Evolutionary conservation across 352 stramenopile genomes (phyloP).

Genomic region (Bremia lactucae): DNA sequence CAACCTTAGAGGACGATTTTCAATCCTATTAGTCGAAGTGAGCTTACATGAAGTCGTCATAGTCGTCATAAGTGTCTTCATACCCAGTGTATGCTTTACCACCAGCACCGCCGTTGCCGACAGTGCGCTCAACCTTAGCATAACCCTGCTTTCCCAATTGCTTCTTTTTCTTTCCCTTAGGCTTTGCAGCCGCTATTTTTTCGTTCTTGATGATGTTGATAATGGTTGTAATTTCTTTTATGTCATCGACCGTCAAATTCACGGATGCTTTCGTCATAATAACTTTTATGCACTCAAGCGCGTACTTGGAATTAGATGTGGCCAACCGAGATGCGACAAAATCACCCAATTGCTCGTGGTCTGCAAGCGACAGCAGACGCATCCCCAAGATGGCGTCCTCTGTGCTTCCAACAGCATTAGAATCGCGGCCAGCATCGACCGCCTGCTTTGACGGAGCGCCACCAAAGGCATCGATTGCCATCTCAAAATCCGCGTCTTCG

Average conservation of each 20-base stretch:
- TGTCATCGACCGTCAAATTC: conserved; percentile 73
- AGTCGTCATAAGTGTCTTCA: conserved; percentile 72
- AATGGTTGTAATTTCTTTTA: conserved; percentile 82
- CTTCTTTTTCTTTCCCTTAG: conserved; percentile 84
- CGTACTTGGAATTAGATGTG: conserved; percentile 64
- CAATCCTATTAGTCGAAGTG: too few species aligned
- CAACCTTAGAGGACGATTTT: too few species aligned
- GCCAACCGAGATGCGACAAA: conserved; percentile 43
- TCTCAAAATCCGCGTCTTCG: conserved; percentile 66
- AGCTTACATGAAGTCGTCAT: conserved; percentile 82
- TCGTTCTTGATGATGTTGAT: conserved; percentile 86
- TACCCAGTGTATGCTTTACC: conserved; percentile 28
- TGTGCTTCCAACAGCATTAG: conserved; percentile 29
- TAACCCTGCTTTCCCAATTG: conserved; percentile 66
- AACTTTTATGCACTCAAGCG: conserved; percentile 72
- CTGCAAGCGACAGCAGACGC: conserved; percentile 57
- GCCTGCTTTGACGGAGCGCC: conserved; percentile 23
- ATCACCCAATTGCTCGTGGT: conserved; percentile 66
- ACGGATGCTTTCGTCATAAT: conserved; percentile 67
- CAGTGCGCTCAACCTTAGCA: conserved; percentile 60
- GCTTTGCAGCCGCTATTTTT: conserved; percentile 72
- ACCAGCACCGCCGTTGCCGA: conserved; percentile 28
- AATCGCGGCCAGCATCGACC: conserved; percentile 4
- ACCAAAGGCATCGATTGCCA: conserved; percentile 66
- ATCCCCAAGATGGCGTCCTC: conserved; percentile 43